Evolutionary conservation across 139 green algal species (phyloP), one percentile per base, ranked within the genome.

Genomic region (Chlamydomonas incerta): DNA sequence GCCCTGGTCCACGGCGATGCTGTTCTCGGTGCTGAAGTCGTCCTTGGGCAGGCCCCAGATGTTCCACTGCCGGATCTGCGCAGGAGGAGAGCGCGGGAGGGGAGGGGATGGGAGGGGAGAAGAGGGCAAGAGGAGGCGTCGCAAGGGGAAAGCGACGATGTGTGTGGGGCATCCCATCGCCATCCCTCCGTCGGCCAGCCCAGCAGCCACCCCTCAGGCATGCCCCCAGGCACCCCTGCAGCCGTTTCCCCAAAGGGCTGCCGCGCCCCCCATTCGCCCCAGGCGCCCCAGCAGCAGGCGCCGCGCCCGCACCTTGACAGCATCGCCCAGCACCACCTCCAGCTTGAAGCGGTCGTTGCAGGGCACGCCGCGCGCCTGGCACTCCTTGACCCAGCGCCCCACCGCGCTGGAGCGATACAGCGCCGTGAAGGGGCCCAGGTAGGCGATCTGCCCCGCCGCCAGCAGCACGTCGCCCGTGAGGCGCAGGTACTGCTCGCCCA

Each of bases 1-100:
- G 35, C 91, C 93, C 69, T 95, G 90, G 82, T 90, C 90, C 81
- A 98, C 90, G 3, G 94, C 92, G 71, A 98, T 96, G 37, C 85
- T 93, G 80, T 98, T 98, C 76, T 98, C 95, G 29, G 94, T 96
- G 35, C 89, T 95, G 76, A 97, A 96, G 58, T 92, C 87, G 83
- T 98, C 95, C 74, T 97, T 96, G 26, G 95, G 95, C 75, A 98
- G 87, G 35, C 95, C 95, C 88, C 93, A 93, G 85, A 97, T 96
- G 77, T 91, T 95, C 95, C 95, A 98, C 34, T 95, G 90, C 21
- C 93, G 88, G 63, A 97, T 90, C 68, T 90, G 81, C n/a, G 41
- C 9, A 41, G 65, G 3, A 3, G 62, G 62, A 34, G 55, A 24
- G 8, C 2, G 4, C 20, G 11, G 21, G 55, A 24, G 18, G 11